phyloP scores from a whole-genome alignment of 768 basidiomycete species.

The Suillus decipiens region DNA sequence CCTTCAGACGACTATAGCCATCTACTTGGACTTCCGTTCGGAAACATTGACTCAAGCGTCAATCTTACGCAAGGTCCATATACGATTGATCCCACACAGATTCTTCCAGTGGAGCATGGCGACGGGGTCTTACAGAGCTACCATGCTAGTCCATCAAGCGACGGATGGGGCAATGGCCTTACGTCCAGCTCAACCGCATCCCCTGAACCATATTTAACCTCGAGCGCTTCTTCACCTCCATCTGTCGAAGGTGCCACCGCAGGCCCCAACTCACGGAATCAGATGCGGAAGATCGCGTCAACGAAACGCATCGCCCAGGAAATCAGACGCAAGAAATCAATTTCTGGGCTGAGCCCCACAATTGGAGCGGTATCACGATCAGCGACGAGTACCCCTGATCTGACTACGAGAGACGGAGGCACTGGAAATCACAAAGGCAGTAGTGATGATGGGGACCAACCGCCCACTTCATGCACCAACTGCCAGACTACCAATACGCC shows the following conservation, averaged over 20 bases:
- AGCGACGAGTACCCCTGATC: constrained; percentile 70
- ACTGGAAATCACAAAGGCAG: constrained; percentile 38
- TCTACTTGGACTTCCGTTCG: constrained; percentile 68
- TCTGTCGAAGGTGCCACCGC: constrained; percentile 53
- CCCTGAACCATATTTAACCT: constrained; percentile 71
- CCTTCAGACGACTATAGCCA: constrained; percentile 61
- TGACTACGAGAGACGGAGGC: constrained; percentile 36
- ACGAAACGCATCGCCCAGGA: constrained; percentile 64
- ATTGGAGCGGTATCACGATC: constrained; percentile 45
- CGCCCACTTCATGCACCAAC: constrained; percentile 88
- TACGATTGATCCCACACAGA: constrained; percentile 93
- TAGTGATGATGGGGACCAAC: constrained; percentile 66
- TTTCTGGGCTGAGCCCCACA: constrained; percentile 20
- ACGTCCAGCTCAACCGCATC: constrained; percentile 69
- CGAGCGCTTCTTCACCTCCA: constrained; percentile 74
- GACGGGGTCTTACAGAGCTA: constrained; percentile 49
- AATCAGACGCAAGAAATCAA: constrained; percentile 53
- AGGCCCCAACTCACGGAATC: constrained; percentile 29
- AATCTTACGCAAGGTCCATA: constrained; percentile 50
- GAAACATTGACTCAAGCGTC: constrained; percentile 47
- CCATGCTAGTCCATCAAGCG: constrained; percentile 80
- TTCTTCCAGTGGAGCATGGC: constrained; percentile 50
- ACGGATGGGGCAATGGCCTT: constrained; percentile 74
- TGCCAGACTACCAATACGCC: constrained; percentile 96
- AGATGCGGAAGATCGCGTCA: constrained; percentile 62